phyloP scores from a whole-genome alignment of 495 filamentous ascomycete genomes.

The Xylaria telfairii region DNA sequence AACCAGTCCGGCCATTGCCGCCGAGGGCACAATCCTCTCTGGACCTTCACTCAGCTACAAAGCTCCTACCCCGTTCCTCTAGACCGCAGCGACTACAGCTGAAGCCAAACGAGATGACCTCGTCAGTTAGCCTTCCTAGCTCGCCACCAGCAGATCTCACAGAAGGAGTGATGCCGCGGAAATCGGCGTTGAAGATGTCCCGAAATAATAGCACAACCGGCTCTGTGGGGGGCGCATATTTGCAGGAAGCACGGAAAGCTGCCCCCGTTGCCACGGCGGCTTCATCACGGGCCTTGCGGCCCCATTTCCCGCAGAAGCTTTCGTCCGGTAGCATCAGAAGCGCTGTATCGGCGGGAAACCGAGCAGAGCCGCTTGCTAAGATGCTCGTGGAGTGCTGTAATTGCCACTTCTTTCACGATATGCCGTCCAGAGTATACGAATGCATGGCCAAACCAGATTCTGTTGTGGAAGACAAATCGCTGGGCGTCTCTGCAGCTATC shows the following conservation, averaged over 20 bases:
- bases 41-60: constrained; percentile 32
- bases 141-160: constrained; percentile 31
- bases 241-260: constrained; percentile 44
- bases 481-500: constrained; percentile 58
- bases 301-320: constrained; percentile 34
- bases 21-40: constrained; percentile 37
- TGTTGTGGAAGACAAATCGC: constrained; percentile 52
- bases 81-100: constrained; percentile 42
- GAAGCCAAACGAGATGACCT: constrained; percentile 31
- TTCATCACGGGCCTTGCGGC: constrained; percentile 33
- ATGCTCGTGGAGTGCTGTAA: constrained; percentile 81
- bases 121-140: constrained; percentile 35
- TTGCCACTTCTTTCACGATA: constrained; percentile 82
- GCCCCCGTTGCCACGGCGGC: constrained; percentile 33
- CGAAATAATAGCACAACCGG: constrained; percentile 32
- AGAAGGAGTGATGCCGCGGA: constrained; percentile 30
- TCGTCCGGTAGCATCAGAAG: constrained; percentile 32
- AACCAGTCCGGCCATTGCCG: constrained; percentile 22
- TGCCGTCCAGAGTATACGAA: constrained; percentile 76
- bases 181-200: constrained; percentile 35
- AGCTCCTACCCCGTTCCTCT: constrained; percentile 35
- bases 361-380: constrained; percentile 67
- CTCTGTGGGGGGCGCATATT: constrained; percentile 41
- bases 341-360: constrained; percentile 20
- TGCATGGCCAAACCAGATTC: constrained; percentile 71